These are phyloP conservation scores for Piper betle DNA, from an alignment of 164 flowering plant species.

Conservation along the genomic window DNA sequence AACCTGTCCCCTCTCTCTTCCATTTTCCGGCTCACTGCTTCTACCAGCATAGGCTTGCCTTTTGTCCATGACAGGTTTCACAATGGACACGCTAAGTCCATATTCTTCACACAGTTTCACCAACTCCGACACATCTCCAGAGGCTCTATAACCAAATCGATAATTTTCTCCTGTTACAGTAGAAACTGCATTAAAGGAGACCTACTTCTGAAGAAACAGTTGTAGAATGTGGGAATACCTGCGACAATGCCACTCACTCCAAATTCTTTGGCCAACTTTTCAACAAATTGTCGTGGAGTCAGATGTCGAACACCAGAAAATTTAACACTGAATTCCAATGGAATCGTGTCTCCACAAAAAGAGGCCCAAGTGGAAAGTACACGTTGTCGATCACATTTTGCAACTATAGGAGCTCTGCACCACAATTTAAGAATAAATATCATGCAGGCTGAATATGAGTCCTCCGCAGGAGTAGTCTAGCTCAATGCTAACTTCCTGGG, in stretches of 20 bases:
- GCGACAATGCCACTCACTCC: constrained; percentile 90
- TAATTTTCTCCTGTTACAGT: constrained; percentile 62
- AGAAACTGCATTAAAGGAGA: neutral
- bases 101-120: constrained; percentile 58
- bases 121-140: constrained; percentile 74
- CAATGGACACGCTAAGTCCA: constrained; percentile 62
- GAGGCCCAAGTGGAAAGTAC: constrained; percentile 81
- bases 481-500: too few species aligned
- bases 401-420: constrained; percentile 80
- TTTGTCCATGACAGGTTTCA: constrained; percentile 80
- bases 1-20: constrained; percentile 77
- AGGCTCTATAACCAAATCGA: constrained; percentile 90
- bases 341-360: constrained; percentile 49
- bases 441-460: too few species aligned
- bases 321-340: constrained; percentile 48
- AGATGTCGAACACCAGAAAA: constrained; percentile 84
- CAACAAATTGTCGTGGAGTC: constrained; percentile 76
- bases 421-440: neutral
- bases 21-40: constrained; percentile 10
- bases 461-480: too few species aligned
- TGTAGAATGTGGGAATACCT: constrained; percentile 29
- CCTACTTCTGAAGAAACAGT: neutral
- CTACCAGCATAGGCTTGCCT: constrained; percentile 16
- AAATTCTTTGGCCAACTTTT: constrained; percentile 63
- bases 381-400: constrained; percentile 73